Evolutionary conservation across 306 rosid species (phyloP).

Genomic region (Citrullus mucosospermus): DNA sequence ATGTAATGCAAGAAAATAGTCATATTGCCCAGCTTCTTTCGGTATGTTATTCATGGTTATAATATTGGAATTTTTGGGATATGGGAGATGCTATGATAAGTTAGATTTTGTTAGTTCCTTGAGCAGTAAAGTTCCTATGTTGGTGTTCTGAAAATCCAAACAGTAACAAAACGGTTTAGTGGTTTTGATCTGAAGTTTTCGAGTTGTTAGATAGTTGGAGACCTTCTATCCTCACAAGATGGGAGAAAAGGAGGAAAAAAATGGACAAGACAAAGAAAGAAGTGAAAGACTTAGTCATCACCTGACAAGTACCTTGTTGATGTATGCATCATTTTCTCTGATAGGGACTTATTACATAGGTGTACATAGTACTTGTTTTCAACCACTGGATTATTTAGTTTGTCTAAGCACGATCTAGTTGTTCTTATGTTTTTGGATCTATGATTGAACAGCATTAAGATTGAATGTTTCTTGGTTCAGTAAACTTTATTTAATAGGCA

Average conservation of each 20-base stretch:
- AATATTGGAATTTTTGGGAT: not conserved
- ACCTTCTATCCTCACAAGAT: not conserved
- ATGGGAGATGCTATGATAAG: not conserved
- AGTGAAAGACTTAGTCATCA: not conserved
- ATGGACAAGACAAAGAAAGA: not conserved
- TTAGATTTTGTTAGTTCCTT: not conserved
- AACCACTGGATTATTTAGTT: not conserved
- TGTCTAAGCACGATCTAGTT: not conserved
- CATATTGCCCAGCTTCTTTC: not conserved
- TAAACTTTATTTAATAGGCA: not conserved
- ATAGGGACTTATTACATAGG: not conserved
- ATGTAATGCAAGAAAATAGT: not conserved
- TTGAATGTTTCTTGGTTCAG: not conserved
- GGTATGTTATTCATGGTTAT: not conserved
- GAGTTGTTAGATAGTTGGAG: not conserved
- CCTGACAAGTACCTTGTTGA: not conserved
- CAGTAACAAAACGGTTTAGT: not conserved
- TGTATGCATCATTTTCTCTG: not conserved
- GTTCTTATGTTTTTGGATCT: not conserved
- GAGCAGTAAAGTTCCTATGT: conserved; percentile 2
- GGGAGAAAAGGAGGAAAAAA: not conserved
- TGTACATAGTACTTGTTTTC: not conserved
- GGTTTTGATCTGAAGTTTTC: not conserved
- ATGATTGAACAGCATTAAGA: not conserved
- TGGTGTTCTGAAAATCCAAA: conserved; percentile 1